Base-by-base conservation (phyloP, 768 basidiomycete genomes). In the Phylloporus sp. region DNA sequence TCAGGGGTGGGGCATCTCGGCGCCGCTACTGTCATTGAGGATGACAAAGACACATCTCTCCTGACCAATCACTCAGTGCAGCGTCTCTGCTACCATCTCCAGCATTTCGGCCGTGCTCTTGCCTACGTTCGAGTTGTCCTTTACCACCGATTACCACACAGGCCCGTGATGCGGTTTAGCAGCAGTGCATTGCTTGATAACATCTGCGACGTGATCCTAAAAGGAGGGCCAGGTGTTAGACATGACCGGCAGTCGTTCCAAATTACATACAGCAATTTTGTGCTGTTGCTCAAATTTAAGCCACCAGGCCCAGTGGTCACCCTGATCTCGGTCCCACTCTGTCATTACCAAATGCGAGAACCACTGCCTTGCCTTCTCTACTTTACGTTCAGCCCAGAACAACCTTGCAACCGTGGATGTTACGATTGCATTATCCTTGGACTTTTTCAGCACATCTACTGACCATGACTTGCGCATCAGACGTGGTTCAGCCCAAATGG, bases 231-330 rank as follows among this genome's bases (percentile, higher is more conserved):
- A 4, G 11, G 12, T 41, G 7, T 53, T 32, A 53, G 50, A 47
- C 36, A 36, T 43, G 35, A 31, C 18, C 55, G 9, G 16, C 6
- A 51, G 6, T 20, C 18, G 47, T 40, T 44, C 38, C 24, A 18
- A 29, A 36, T 43, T 26, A 26, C 50, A 6, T 27, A 28, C 91
- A 69, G 79, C 75, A 6, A 82, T 88, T 6, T 95, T 95, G 69
- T 97, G 90, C 69, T 95, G 85, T 54, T 82, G 75, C 75, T 98
- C 97, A 71, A 98, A 99, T 72, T 87, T 92, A 61, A 91, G 74
- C 93, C 95, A 97, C 94, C 95, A 97, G 2, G 80, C 97, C 94
- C 95, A 98, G 6, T 84, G 78, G 68, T 97, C 95, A 2, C 95
- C 93, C 23, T 84, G 68, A 68, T 93, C 91, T 20, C 73, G 71